These are phyloP conservation scores for Penicillium robsamsonii DNA, from an alignment of 495 filamentous ascomycete species.

Conservation along the genomic window DNA sequence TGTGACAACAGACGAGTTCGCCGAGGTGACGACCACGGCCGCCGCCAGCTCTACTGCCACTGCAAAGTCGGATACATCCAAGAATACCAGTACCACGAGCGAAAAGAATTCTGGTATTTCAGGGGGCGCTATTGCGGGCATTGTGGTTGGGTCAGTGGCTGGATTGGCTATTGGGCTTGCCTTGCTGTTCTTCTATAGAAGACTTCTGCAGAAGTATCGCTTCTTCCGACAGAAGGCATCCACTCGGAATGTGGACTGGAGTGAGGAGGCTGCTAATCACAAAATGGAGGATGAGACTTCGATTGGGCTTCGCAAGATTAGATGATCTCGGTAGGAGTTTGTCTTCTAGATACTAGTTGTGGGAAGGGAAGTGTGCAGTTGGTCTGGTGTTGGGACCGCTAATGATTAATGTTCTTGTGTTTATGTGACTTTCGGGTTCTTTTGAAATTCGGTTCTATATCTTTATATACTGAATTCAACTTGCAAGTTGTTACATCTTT, in stretches of 20 bases:
- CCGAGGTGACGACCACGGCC: constrained; percentile 16
- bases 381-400: not conserved
- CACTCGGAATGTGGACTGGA: not conserved
- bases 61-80: not conserved
- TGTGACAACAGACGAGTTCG: constrained; percentile 27
- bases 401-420: not conserved
- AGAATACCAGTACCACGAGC: constrained; percentile 2
- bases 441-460: not conserved
- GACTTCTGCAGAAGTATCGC: not conserved
- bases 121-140: constrained; percentile 45
- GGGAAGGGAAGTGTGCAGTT: not conserved
- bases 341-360: not conserved
- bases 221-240: not conserved
- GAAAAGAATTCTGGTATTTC: constrained; percentile 28
- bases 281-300: not conserved
- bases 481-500: not conserved
- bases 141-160: constrained; percentile 46
- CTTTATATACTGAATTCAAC: not conserved
- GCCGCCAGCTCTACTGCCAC: constrained; percentile 5
- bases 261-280: not conserved
- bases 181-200: constrained; percentile 12
- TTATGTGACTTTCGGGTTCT: not conserved
- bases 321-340: not conserved
- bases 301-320: not conserved
- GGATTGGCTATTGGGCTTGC: constrained; percentile 25